Conservation (phyloP, 2,329 filamentous ascomycete species). For the Taxawa tesnikishii region DNA sequence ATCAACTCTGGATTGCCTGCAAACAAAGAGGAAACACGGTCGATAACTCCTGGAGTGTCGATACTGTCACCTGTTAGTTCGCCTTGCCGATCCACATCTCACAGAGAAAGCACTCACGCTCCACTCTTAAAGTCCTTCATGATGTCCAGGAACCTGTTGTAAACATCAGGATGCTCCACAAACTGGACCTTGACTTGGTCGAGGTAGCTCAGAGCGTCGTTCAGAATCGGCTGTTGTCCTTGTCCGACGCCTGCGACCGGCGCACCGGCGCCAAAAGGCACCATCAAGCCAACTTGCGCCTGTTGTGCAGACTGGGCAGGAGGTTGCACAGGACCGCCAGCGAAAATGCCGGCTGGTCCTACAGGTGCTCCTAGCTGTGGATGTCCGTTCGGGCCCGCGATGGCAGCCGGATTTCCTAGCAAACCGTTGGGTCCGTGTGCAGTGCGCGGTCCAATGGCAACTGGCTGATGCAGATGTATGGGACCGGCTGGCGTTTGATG, state of each 20-base stretch:
- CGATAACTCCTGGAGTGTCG: slow-evolving; percentile 94
- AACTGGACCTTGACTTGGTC: slow-evolving; percentile 99
- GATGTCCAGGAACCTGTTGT: slow-evolving; percentile 92
- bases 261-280: slow-evolving; percentile 28
- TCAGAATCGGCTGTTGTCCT: slow-evolving; percentile 74
- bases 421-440: slow-evolving; percentile 87
- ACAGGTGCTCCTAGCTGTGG: slow-evolving; percentile 39
- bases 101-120: slow-evolving; percentile 64
- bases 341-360: slow-evolving; percentile 54
- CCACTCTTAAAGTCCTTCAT: slow-evolving; percentile 99
- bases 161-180: slow-evolving; percentile 90
- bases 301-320: slow-evolving; percentile 40
- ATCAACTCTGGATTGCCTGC: slow-evolving; percentile 79
- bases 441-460: slow-evolving; percentile 56
- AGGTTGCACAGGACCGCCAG: slow-evolving; percentile 59
- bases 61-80: slow-evolving; percentile 42
- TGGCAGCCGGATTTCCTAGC: slow-evolving; percentile 48
- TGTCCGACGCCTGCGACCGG: slow-evolving; percentile 44
- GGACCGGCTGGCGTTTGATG: slow-evolving; percentile 83
- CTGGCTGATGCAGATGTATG: slow-evolving; percentile 86
- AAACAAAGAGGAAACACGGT: slow-evolving; percentile 88
- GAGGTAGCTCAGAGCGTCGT: slow-evolving; percentile 84
- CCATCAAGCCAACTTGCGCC: slow-evolving; percentile 32
- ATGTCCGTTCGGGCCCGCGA: slow-evolving; percentile 27
- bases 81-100: too few relatives aligned